A percentile compares a stretch with the other conserved stretches of the same genome.
These are phyloP conservation scores for Kalanchoe fedtschenkoi DNA, from an alignment of 164 flowering plant genomes.

Conservation along the genomic window DNA sequence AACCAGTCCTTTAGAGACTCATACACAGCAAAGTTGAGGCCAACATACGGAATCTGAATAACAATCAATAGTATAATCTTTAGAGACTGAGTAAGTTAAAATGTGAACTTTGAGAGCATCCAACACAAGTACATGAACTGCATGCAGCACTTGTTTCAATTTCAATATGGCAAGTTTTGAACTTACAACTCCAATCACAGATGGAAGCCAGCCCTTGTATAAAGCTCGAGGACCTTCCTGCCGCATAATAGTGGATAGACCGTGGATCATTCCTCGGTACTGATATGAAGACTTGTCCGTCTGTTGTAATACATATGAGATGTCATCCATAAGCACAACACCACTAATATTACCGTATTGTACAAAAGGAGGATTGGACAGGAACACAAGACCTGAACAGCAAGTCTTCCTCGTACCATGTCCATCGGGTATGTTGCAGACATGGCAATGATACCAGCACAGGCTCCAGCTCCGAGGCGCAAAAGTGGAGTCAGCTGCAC, in stretches of 20 bases:
- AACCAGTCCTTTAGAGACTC: slow-evolving; percentile 90
- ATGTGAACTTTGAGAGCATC: no score
- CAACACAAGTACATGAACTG: no score
- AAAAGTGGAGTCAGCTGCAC: slow-evolving; percentile 80
- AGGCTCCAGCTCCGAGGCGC: slow-evolving; percentile 97
- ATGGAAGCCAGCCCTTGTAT: slow-evolving; percentile 98
- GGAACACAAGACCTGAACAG: slow-evolving; percentile 72
- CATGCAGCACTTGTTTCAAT: no score
- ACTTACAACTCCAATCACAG: slow-evolving; percentile 98
- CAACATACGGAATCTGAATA: slow-evolving; percentile 80
- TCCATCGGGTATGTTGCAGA: slow-evolving; percentile 99
- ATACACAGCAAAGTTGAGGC: slow-evolving; percentile 96
- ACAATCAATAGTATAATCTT: not conserved
- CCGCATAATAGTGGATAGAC: slow-evolving; percentile 56
- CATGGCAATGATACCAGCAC: slow-evolving; percentile 99
- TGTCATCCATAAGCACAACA: not conserved
- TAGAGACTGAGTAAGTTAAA: no score
- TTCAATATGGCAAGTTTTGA: not conserved
- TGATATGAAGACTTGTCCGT: slow-evolving; percentile 78
- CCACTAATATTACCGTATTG: not conserved
- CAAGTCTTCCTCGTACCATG: slow-evolving; percentile 91
- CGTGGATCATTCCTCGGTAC: slow-evolving; percentile 89
- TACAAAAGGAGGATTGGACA: not conserved
- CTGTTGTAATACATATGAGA: slow-evolving; percentile 26
- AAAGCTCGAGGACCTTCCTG: slow-evolving; percentile 90